A percentile compares a stretch with the other conserved stretches of the same genome.
phyloP scores from a whole-genome alignment of 2,329 filamentous ascomycete genomes.

The Cryphonectria japonica region DNA sequence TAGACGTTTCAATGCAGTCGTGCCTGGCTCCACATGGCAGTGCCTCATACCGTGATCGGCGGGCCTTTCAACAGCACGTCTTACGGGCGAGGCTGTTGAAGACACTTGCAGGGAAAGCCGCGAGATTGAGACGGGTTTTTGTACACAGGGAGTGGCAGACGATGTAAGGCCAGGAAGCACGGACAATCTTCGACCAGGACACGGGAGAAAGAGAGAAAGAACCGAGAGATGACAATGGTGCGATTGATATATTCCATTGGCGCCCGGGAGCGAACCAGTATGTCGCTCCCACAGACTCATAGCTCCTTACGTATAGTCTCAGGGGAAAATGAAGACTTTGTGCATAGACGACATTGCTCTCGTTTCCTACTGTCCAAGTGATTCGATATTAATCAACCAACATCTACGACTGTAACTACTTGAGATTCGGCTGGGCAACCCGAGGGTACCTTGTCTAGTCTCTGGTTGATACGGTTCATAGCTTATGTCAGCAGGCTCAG shows the following conservation, averaged over 20 bases:
- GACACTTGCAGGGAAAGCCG: neutral
- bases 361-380: neutral
- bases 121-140: neutral
- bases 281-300: neutral
- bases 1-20: neutral
- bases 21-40: neutral
- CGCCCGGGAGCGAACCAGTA: no score
- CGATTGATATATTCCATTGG: no score
- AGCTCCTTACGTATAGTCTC: neutral
- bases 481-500: constrained; percentile 9
- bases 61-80: neutral
- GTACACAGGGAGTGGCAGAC: neutral
- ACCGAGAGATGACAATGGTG: no score
- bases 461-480: neutral
- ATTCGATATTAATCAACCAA: neutral
- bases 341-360: neutral
- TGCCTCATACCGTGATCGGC: neutral
- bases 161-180: neutral
- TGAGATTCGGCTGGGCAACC: neutral
- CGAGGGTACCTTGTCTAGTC: neutral
- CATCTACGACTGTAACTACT: no score
- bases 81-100: neutral
- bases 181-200: no score
- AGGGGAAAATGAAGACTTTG: no score
- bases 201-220: no score